A percentile compares a stretch with the other conserved stretches of the same genome.
Evolutionary conservation across 2,329 filamentous ascomycete genomes (phyloP).

Genomic region (Diaporthe ampelina): DNA sequence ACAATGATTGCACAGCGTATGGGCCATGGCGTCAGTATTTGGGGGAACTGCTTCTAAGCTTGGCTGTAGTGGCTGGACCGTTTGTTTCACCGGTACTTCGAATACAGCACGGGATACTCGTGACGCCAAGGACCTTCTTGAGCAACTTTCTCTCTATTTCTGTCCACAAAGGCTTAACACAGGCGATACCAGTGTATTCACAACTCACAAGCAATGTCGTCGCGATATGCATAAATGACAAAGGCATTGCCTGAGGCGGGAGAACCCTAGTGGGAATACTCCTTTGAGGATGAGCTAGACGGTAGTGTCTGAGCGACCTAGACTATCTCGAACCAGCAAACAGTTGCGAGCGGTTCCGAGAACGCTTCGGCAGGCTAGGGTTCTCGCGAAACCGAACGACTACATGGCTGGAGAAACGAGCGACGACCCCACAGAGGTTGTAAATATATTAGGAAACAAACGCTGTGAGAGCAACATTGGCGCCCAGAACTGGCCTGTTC

Average conservation of each 20-base stretch:
- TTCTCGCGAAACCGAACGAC: neutral
- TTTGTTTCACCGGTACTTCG: neutral
- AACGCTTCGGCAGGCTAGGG: too few species aligned
- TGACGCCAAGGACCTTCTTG: neutral
- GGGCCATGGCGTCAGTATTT: neutral
- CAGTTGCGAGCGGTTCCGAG: neutral
- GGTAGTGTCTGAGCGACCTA: neutral
- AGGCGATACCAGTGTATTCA: neutral
- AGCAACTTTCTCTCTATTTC: neutral
- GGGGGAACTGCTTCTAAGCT: neutral
- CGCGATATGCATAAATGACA: neutral
- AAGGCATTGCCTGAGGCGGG: neutral
- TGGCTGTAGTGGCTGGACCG: constrained; percentile 2
- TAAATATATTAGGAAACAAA: constrained; percentile 19
- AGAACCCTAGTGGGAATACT: neutral
- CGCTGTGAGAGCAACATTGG: neutral
- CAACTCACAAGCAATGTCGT: neutral
- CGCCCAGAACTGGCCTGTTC: neutral
- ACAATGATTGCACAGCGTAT: neutral
- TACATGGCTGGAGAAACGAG: neutral
- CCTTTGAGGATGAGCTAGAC: neutral
- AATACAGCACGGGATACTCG: neutral
- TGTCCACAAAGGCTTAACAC: neutral
- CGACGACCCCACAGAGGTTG: neutral
- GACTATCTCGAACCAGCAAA: neutral